Evolutionary conservation across 495 filamentous ascomycete genomes (phyloP).

Genomic region (Cladorrhinum samala): DNA sequence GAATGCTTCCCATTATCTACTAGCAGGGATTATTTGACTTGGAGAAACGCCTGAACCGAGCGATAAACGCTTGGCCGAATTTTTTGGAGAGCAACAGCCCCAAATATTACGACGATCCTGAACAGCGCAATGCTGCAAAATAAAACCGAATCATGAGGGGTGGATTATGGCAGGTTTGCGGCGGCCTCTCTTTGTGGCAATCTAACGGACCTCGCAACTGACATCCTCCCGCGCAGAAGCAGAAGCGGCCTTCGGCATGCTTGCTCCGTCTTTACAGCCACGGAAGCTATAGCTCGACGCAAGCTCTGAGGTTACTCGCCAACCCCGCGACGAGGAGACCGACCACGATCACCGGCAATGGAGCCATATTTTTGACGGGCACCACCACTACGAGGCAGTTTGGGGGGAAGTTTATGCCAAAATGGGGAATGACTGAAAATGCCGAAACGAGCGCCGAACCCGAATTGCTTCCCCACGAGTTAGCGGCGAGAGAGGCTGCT

Average conservation of each 20-base stretch:
- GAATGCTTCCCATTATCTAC: no score
- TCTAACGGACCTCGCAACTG: neutral
- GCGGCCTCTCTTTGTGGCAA: neutral
- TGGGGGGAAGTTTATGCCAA: neutral
- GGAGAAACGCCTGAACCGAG: no score
- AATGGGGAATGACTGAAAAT: neutral
- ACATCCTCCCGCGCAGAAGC: conserved; percentile 12
- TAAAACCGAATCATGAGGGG: conserved; percentile 27
- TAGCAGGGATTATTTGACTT: no score
- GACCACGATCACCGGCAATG: neutral
- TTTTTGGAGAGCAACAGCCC: conserved; percentile 15
- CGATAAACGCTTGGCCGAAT: conserved; percentile 18
- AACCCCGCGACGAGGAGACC: neutral
- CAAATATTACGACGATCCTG: neutral
- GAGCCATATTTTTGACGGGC: no score
- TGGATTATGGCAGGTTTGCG: conserved; percentile 30
- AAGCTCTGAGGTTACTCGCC: neutral
- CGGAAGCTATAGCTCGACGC: conserved; percentile 2
- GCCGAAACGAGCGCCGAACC: neutral
- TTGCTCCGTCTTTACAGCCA: conserved; percentile 22
- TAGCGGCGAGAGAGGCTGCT: neutral
- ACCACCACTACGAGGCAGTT: neutral
- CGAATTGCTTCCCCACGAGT: conserved; percentile 5
- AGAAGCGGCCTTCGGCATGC: conserved; percentile 21
- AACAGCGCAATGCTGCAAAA: conserved; percentile 20